These are phyloP conservation scores for Albatrellus ellisii DNA, from an alignment of 768 basidiomycete species.

Conservation along the genomic window DNA sequence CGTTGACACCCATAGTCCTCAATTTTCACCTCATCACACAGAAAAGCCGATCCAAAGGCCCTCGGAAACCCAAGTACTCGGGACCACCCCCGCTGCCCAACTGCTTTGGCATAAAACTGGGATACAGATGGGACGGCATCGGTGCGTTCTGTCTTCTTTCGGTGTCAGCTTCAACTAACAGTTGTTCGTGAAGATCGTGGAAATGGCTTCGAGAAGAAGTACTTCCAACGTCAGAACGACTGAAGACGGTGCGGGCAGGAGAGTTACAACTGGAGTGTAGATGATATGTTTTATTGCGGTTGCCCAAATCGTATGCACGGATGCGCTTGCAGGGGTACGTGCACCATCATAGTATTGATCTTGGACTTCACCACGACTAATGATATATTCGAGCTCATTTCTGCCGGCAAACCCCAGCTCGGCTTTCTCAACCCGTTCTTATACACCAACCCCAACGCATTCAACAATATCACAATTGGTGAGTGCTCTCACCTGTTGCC, in stretches of 20 bases:
- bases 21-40: too few relatives aligned
- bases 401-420: conserved; percentile 7
- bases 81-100: conserved; percentile 90
- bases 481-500: neutral
- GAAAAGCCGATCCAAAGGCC: conserved; percentile 67
- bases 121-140: conserved; percentile 97
- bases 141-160: conserved; percentile 35
- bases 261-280: conserved; percentile 77
- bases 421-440: conserved; percentile 8
- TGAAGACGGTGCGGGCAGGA: conserved; percentile 55
- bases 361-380: too few relatives aligned
- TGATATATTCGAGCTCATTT: conserved; percentile 9
- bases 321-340: too few relatives aligned
- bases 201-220: conserved; percentile 89
- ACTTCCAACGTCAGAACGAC: conserved; percentile 76
- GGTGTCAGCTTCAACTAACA: neutral
- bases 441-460: conserved; percentile 8
- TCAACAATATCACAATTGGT: neutral
- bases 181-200: conserved; percentile 49
- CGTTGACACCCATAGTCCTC: neutral
- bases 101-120: conserved; percentile 89
- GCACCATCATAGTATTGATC: too few relatives aligned
- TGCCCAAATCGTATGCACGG: too few relatives aligned
- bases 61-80: conserved; percentile 70
- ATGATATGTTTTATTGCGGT: too few relatives aligned